Evolutionary conservation across 1,284 basidiomycete species (phyloP), one percentile per base, ranked within the genome.

Genomic region (Boletus semigastroideus): DNA sequence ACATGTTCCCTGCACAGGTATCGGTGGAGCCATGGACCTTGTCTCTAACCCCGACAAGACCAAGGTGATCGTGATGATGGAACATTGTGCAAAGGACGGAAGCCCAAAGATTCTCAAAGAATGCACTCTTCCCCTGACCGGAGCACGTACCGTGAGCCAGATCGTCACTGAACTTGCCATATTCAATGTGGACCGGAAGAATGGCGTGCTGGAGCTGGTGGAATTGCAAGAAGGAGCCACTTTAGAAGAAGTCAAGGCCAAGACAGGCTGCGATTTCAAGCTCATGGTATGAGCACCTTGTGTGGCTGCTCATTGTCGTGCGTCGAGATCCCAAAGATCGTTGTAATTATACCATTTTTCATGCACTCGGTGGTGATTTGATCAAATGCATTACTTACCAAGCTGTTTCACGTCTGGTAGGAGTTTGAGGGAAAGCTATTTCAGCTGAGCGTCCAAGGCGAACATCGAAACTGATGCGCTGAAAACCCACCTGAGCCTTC

Each of bases 11-110:
- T 42, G 30, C 25, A 19, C 58, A 87, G 91, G 91, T 45, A 94
- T 97, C 68, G 94, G 94, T 28, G 94, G 95, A 52, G 94, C 94
- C 1, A 97, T 97, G 93, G 94, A 96, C 67, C 84, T 95, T 48
- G 92, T 95, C 51, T 94, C 92, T 42, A 94, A 94, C 72, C 93
- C 92, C 2, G 91, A 94, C 68, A 84, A 86, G 73, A 95, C 93
- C 44, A 92, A 88, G 71, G 86, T 91, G 56, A 91, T 96, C 53
- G 91, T 83, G 5, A 82, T 92, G 42, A 90, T 92, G 78, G 92
- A 97, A 65, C 94, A 96, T 72, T 84, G 84, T 59, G 86, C 92
- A 48, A 97, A 94, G 75, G 85, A 92, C 65, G 94, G 94, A 46
- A 82, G 82, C 58, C 84, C 89, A 48, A 98, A 98, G 78, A 86